A percentile compares a stretch with the other conserved stretches of the same genome.
Evolutionary conservation across 1,284 basidiomycete genomes (phyloP).

Genomic region (Boletellus dicymbophilus): DNA sequence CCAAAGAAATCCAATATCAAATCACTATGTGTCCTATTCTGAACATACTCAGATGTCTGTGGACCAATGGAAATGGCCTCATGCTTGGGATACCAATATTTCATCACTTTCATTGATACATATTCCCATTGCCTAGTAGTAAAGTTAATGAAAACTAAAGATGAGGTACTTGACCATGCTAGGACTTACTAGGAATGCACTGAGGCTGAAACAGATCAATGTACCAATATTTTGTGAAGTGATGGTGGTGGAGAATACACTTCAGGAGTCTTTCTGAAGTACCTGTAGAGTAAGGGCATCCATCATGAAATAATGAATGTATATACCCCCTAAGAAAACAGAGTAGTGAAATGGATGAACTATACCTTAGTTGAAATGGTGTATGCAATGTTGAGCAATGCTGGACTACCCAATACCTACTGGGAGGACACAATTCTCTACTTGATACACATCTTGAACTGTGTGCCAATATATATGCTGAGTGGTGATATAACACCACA

Average conservation of each 20-base stretch:
- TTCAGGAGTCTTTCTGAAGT: no score
- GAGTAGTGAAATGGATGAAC: slow-evolving; percentile 8
- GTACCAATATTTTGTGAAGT: no score
- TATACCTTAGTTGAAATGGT: background rate
- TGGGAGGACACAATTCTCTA: no score
- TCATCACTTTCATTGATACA: slow-evolving; percentile 11
- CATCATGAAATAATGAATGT: slow-evolving; percentile 9
- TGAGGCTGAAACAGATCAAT: no score
- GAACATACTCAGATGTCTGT: background rate
- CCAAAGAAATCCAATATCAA: background rate
- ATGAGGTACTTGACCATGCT: no score
- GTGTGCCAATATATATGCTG: slow-evolving; percentile 10
- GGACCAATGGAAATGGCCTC: background rate
- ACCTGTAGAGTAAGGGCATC: background rate
- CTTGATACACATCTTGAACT: no score
- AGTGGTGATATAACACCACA: background rate
- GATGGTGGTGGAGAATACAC: no score
- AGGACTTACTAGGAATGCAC: no score
- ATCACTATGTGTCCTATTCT: no score
- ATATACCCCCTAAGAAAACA: slow-evolving; percentile 11
- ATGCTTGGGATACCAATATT: background rate
- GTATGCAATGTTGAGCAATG: background rate
- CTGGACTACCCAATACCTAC: background rate
- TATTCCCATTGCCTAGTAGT: no score
- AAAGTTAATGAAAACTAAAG: background rate